These are phyloP conservation scores for Echium plantagineum DNA, from an alignment of 257 asterid species.

Conservation along the genomic window DNA sequence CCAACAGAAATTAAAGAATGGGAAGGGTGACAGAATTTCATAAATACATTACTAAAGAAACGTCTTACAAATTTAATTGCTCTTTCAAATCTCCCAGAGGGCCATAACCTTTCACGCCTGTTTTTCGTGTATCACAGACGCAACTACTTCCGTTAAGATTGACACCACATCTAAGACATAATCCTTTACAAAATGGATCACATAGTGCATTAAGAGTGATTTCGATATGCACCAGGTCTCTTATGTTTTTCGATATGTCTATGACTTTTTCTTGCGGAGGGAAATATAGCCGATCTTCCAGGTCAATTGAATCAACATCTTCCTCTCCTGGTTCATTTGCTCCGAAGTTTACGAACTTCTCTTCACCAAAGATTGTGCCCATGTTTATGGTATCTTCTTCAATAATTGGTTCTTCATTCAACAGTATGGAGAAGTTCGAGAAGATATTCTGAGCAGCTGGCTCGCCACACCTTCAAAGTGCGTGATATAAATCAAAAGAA, in stretches of 20 bases:
- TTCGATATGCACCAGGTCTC: constrained; percentile 82
- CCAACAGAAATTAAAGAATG: no score
- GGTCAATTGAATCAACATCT: constrained; percentile 40
- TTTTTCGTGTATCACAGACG: constrained; percentile 26
- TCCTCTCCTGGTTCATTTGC: constrained; percentile 16
- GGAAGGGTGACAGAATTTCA: not conserved
- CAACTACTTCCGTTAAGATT: constrained; percentile 56
- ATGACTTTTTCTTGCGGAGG: constrained; percentile 43
- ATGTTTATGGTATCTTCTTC: constrained; percentile 50
- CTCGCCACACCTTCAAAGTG: constrained; percentile 64
- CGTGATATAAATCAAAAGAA: not conserved
- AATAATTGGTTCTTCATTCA: constrained; percentile 57
- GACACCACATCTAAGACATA: constrained; percentile 62
- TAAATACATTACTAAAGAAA: not conserved
- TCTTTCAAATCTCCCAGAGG: constrained; percentile 58
- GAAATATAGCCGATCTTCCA: constrained; percentile 68
- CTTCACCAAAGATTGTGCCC: constrained; percentile 49
- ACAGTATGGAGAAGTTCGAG: constrained; percentile 53
- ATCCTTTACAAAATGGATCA: constrained; percentile 62
- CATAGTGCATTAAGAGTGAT: constrained; percentile 64
- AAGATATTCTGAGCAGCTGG: constrained; percentile 65
- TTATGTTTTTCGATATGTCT: constrained; percentile 78
- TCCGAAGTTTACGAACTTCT: constrained; percentile 17
- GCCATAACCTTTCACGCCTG: constrained; percentile 34
- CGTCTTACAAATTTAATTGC: constrained; percentile 22